Evolutionary conservation across 2,329 filamentous ascomycete genomes (phyloP).

Genomic region (Trichoderma polysporum): DNA sequence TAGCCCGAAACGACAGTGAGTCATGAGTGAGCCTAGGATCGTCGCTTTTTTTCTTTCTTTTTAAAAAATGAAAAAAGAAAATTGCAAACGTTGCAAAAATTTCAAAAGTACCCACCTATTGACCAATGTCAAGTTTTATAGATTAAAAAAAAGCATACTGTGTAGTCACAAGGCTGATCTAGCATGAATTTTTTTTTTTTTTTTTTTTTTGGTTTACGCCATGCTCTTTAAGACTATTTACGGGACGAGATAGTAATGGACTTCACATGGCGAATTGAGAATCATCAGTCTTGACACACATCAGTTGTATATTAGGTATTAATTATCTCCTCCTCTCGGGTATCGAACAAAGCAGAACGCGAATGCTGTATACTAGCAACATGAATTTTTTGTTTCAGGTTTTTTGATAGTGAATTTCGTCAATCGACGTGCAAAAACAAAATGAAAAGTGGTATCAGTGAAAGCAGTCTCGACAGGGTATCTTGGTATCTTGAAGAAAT

Average conservation of each 20-base stretch:
- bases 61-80: background rate
- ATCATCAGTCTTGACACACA: conserved; percentile 33
- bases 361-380: conserved; percentile 31
- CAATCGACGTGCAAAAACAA: conserved; percentile 29
- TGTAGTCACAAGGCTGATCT: background rate
- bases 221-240: background rate
- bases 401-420: conserved; percentile 23
- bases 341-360: conserved; percentile 41
- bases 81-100: background rate
- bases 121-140: background rate
- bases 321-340: conserved; percentile 41
- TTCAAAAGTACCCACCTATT: background rate
- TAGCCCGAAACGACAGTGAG: background rate
- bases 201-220: too few species aligned
- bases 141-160: background rate
- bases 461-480: conserved; percentile 55
- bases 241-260: background rate
- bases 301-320: conserved; percentile 46
- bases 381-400: conserved; percentile 26
- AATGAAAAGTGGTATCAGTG: conserved; percentile 44
- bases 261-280: background rate
- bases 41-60: background rate
- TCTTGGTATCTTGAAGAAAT: conserved; percentile 55
- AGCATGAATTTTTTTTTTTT: too few species aligned
- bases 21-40: background rate